These are phyloP conservation scores for Yamadazyma triangularis DNA, from an alignment of 1,139 yeast genomes.

Conservation along the genomic window DNA sequence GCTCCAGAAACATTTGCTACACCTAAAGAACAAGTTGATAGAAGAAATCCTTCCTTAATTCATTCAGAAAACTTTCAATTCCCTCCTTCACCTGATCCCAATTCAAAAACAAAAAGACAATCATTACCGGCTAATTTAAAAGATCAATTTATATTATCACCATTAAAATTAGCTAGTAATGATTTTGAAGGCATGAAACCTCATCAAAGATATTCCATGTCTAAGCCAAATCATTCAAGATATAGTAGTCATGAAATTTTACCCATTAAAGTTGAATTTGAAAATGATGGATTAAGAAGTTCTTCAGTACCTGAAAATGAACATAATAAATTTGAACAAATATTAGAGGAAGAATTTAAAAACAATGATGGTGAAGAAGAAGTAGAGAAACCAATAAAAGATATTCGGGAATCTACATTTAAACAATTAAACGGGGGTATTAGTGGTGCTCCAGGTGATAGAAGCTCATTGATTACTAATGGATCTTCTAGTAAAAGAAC, in stretches of 20 bases:
- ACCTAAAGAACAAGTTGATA: slow-evolving; percentile 5
- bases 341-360: neutral
- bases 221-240: slow-evolving; percentile 35
- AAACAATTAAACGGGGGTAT: slow-evolving; percentile 9
- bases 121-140: slow-evolving; percentile 33
- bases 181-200: slow-evolving; percentile 10
- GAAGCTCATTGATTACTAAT: slow-evolving; percentile 6
- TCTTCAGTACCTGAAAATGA: slow-evolving; percentile 26
- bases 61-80: slow-evolving; percentile 15
- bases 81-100: slow-evolving; percentile 37
- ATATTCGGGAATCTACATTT: slow-evolving; percentile 6
- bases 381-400: neutral
- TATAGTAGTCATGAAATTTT: slow-evolving; percentile 43
- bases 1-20: slow-evolving; percentile 3
- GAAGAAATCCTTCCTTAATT: slow-evolving; percentile 13
- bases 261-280: slow-evolving; percentile 45
- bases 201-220: slow-evolving; percentile 20
- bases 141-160: slow-evolving; percentile 40
- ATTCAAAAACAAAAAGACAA: slow-evolving; percentile 22
- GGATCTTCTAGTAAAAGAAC: slow-evolving; percentile 34
- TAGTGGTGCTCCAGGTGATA: neutral
- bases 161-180: slow-evolving; percentile 31
- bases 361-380: neutral
- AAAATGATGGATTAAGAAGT: slow-evolving; percentile 19
- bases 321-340: slow-evolving; percentile 6